Evolutionary conservation across 176 grass and related monocot species (phyloP).

Genomic region (Olyra latifolia): DNA sequence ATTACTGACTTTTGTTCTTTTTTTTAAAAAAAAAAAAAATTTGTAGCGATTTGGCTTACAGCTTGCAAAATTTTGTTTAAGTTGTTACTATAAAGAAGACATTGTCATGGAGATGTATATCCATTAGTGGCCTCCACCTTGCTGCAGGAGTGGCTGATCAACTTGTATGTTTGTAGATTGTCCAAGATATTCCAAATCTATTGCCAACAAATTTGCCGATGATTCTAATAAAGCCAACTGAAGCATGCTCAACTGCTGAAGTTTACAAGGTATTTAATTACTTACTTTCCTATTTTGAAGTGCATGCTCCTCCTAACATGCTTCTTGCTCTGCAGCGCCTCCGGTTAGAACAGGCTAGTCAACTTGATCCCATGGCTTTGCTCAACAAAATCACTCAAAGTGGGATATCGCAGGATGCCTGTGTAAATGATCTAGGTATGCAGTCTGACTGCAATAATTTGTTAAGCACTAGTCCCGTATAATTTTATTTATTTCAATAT

Average conservation of each 20-base stretch:
- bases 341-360: constrained; percentile 70
- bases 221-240: constrained; percentile 90
- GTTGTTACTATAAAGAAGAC: neutral
- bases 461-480: neutral
- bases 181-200: constrained; percentile 68
- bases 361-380: constrained; percentile 64
- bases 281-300: constrained; percentile 22
- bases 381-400: constrained; percentile 74
- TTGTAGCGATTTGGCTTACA: neutral
- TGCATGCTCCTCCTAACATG: constrained; percentile 21
- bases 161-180: constrained; percentile 56
- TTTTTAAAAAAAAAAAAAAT: neutral
- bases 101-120: constrained; percentile 22
- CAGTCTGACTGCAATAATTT: neutral
- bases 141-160: constrained; percentile 10
- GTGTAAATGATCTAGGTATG: constrained; percentile 93
- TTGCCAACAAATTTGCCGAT: constrained; percentile 68
- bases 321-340: constrained; percentile 52
- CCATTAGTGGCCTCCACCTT: constrained; percentile 10
- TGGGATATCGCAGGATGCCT: constrained; percentile 87
- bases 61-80: neutral
- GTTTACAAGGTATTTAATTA: constrained; percentile 82
- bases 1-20: neutral
- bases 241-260: constrained; percentile 93
- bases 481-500: constrained; percentile 14